Evolutionary conservation across 2,329 filamentous ascomycete species (phyloP).

Genomic region (Ophiostoma novo-ulmi): DNA sequence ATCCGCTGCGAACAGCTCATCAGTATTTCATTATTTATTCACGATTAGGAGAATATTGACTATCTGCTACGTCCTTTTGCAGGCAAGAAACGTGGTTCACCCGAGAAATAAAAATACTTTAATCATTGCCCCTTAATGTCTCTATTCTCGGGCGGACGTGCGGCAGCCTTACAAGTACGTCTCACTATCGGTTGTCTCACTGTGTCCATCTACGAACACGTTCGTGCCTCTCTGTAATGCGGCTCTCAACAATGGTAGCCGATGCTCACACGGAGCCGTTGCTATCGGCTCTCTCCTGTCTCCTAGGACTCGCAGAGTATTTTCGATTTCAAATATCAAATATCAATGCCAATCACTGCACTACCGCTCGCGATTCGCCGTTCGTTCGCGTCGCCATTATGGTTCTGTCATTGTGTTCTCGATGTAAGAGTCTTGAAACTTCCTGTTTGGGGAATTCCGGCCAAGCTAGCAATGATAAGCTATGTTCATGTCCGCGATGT

Average conservation of each 20-base stretch:
- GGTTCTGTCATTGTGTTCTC: background rate
- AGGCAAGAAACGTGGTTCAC: background rate
- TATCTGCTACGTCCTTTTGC: background rate
- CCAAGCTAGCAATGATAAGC: background rate
- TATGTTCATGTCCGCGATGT: background rate
- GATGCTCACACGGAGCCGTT: background rate
- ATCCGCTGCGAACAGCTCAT: background rate
- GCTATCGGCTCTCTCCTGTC: background rate
- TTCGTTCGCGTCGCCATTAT: conserved; percentile 2
- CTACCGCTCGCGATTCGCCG: background rate
- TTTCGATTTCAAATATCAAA: background rate
- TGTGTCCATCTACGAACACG: background rate
- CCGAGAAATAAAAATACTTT: conserved; percentile 4
- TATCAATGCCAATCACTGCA: background rate
- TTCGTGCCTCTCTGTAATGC: background rate
- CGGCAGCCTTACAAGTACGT: background rate
- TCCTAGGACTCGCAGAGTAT: background rate
- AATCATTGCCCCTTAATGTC: background rate
- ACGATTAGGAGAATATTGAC: background rate
- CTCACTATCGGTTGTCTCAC: background rate
- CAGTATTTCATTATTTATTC: background rate
- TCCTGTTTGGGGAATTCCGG: conserved; percentile 10
- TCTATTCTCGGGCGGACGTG: conserved; percentile 12
- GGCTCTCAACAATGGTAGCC: conserved; percentile 9
- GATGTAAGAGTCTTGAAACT: background rate